A percentile compares a stretch with the other conserved stretches of the same genome.
These are phyloP conservation scores for Lachnellula suecica DNA, from an alignment of 2,329 filamentous ascomycete genomes.

Conservation along the genomic window DNA sequence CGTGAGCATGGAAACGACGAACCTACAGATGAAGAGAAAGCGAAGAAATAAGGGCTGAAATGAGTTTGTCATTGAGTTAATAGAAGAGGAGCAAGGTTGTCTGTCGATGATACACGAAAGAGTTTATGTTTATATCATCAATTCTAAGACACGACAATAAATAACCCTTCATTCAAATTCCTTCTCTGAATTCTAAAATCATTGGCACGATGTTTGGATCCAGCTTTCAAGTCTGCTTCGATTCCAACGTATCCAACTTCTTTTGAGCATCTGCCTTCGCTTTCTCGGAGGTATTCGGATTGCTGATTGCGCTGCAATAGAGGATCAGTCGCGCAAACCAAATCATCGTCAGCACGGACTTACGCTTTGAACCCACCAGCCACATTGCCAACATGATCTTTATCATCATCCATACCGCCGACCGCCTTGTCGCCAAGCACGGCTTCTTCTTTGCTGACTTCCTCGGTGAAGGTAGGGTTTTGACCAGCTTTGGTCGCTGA, in stretches of 20 bases:
- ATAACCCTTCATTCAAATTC: background rate
- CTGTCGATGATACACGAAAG: background rate
- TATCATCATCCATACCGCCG: conserved; percentile 16
- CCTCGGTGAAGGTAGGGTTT: too few species aligned
- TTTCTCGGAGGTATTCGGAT: conserved; percentile 4
- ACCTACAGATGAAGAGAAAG: background rate
- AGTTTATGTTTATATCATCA: background rate
- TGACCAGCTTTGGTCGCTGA: too few species aligned
- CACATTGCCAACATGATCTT: conserved; percentile 15
- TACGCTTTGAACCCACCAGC: conserved; percentile 15
- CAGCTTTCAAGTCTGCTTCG: background rate
- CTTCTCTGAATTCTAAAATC: background rate
- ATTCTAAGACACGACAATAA: background rate
- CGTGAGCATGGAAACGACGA: background rate
- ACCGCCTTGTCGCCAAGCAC: conserved; percentile 19
- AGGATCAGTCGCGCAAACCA: background rate
- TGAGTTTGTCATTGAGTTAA: background rate
- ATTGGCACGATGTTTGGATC: too few species aligned
- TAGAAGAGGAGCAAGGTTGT: background rate
- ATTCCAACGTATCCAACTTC: conserved; percentile 10
- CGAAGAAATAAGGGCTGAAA: background rate
- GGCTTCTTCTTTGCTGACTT: conserved; percentile 10
- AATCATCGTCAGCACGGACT: conserved; percentile 3
- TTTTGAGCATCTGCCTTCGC: conserved; percentile 6
- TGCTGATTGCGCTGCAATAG: conserved; percentile 2